A percentile compares a stretch with the other conserved stretches of the same genome.
Evolutionary conservation across 306 rosid species (phyloP).

Genomic region (Sicyos baderoa): DNA sequence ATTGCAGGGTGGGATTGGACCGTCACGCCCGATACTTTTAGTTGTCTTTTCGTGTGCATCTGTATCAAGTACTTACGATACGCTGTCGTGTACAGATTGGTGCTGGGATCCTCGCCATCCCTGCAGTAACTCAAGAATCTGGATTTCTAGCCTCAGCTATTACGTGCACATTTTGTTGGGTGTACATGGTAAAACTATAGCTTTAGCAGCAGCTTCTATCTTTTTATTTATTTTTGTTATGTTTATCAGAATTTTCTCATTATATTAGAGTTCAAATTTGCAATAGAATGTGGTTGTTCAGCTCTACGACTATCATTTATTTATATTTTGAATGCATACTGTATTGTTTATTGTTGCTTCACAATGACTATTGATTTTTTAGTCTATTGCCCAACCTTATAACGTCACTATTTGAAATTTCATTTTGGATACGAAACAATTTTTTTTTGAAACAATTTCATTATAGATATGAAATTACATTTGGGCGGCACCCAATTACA

Average conservation of each 20-base stretch:
- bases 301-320: background rate
- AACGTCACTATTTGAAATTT: too few species aligned
- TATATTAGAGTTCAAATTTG: background rate
- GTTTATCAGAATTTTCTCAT: background rate
- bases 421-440: too few species aligned
- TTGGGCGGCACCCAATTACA: too few species aligned
- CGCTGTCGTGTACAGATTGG: conserved; percentile 39
- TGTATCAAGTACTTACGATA: background rate
- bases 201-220: background rate
- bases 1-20: too few species aligned
- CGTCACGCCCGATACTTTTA: too few species aligned
- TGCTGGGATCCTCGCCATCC: conserved; percentile 77
- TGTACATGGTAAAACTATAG: conserved; percentile 47
- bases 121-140: conserved; percentile 70
- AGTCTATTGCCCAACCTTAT: background rate
- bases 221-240: background rate
- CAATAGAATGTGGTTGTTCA: background rate
- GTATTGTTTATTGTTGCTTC: background rate
- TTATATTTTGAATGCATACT: background rate
- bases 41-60: too few species aligned
- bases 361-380: background rate
- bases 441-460: too few species aligned
- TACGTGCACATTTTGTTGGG: conserved; percentile 56
- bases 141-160: conserved; percentile 68
- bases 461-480: too few species aligned